Base-by-base conservation (phyloP, 495 filamentous ascomycete species). In the Acidomyces sp. region DNA sequence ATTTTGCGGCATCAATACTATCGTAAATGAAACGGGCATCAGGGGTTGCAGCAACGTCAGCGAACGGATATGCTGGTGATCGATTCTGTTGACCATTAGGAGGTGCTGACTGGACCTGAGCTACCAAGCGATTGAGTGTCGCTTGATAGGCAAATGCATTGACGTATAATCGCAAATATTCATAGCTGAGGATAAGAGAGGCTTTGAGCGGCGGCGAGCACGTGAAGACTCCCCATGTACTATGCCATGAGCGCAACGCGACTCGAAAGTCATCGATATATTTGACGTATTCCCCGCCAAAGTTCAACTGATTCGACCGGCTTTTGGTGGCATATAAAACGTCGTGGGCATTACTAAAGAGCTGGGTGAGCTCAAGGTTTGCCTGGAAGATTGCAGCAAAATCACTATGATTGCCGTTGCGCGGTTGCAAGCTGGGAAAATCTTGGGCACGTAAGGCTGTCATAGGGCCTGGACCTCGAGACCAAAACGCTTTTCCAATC, bases 21-120 rank as follows among this genome's bases (percentile, higher is more conserved):
- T 77, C 72, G 47, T 72, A 74, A 31, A 77, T 75, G 48, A 77
- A 77, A 6, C 72, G 61, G n/a, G 72, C 68, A 48, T 77, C 72
- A 13, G 68, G 71, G 55, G 69, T 69, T 4, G 68, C 68, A 12
- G 69, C 72, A 5, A 74, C 61, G 43, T 73, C 70, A 36, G 61
- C 40, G 71, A 69, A 53, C 32, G 67, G 59, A 36, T 69, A 64
- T 22, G 58, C 52, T 17, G 66, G 63, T 13, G 32, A 22, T 12
- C 24, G 21, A 6, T 22, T 29, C 21, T 36, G 29, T 18, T 27
- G 31, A 10, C 46, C 46, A 34, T 39, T 44, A 12, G 39, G 58
- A 4, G 51, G 45, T 3, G 45, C 48, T 6, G 49, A 31, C 16
- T 50, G 33, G 6, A 41, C 36, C 18, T 46, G 47, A 12, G 47